Percentiles rank a stretch among this genome's conserved stretches.
Conservation (phyloP, 805 yeast genomes). For the Ogataea saltuana region DNA sequence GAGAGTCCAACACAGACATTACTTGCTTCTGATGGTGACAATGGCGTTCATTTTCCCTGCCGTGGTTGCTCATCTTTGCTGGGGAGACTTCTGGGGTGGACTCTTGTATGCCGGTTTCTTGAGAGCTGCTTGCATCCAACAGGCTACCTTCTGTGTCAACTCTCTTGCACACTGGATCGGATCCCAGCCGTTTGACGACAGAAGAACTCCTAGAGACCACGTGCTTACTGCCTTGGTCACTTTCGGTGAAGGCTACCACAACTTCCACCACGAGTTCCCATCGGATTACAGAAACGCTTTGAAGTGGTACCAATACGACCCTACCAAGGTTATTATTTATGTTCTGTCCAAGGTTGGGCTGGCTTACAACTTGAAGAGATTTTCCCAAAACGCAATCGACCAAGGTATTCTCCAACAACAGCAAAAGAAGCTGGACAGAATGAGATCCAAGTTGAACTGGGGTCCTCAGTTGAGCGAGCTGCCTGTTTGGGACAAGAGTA, state of each 20-base stretch:
- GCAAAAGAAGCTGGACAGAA: constrained; percentile 71
- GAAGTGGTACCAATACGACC: constrained; percentile 87
- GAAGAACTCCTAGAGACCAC: constrained; percentile 86
- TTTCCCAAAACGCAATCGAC: constrained; percentile 77
- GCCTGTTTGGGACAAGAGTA: constrained; percentile 73
- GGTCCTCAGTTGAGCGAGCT: constrained; percentile 65
- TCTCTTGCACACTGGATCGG: constrained; percentile 88
- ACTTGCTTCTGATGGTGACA: constrained; percentile 58
- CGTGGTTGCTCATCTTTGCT: constrained; percentile 52
- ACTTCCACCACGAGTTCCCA: constrained; percentile 90
- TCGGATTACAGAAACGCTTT: constrained; percentile 85
- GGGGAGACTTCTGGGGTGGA: constrained; percentile 70
- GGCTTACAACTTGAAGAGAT: constrained; percentile 71
- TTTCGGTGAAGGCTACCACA: constrained; percentile 88
- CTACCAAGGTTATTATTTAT: constrained; percentile 69
- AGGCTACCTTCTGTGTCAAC: constrained; percentile 84
- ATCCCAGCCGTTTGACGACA: constrained; percentile 81
- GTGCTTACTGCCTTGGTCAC: constrained; percentile 78
- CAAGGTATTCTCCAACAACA: constrained; percentile 82
- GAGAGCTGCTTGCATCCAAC: constrained; percentile 71
- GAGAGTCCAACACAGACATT: constrained; percentile 79
- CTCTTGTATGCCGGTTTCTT: constrained; percentile 74
- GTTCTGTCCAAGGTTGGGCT: constrained; percentile 62
- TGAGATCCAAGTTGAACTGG: constrained; percentile 68
- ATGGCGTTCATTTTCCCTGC: constrained; percentile 66